A percentile compares a stretch with the other conserved stretches of the same genome.
Conservation (phyloP, 441 rosid genomes). For the Adansonia gregorii region DNA sequence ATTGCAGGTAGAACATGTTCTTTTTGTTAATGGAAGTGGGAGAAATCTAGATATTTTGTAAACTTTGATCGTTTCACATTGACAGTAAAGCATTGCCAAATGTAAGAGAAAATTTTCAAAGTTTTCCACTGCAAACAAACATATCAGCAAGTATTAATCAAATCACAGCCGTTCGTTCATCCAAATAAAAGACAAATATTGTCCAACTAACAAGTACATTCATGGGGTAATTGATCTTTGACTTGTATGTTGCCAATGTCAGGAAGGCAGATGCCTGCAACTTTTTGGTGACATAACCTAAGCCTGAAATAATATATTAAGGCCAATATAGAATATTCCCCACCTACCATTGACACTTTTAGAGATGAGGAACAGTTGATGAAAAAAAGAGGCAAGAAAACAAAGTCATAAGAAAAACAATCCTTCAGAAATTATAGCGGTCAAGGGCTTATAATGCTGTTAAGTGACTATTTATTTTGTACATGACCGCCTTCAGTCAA, state of each 20-base stretch:
- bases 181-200: no score
- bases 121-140: background rate
- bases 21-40: background rate
- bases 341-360: background rate
- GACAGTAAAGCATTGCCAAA: background rate
- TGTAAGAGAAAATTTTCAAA: background rate
- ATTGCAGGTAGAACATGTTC: background rate
- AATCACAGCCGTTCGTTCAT: no score
- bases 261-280: background rate
- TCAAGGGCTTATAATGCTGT: background rate
- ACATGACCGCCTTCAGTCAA: slow-evolving; percentile 26
- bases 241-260: background rate
- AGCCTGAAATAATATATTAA: background rate
- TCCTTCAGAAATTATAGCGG: background rate
- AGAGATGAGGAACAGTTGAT: slow-evolving; percentile 1
- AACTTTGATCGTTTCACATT: background rate
- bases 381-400: background rate
- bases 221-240: background rate
- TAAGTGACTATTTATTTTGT: slow-evolving; percentile 12
- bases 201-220: background rate
- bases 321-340: background rate
- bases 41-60: background rate
- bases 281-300: background rate
- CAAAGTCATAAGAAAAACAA: no score
- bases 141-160: background rate